These are phyloP conservation scores for Jatropha multifida DNA, from an alignment of 441 rosid species.

Conservation along the genomic window DNA sequence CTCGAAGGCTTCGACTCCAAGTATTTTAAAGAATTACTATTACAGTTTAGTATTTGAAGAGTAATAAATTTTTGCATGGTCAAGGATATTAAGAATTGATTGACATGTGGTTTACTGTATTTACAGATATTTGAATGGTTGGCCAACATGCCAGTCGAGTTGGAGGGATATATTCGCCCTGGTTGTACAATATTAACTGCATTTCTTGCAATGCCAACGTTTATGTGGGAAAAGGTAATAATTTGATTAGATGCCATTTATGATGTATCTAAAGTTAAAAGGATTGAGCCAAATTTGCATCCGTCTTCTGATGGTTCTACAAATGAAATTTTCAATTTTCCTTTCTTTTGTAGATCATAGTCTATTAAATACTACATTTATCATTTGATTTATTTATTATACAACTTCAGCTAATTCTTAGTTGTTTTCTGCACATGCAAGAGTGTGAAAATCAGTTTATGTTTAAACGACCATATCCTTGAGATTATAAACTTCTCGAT, in stretches of 20 bases:
- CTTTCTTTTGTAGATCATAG: not conserved
- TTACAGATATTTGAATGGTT: constrained; percentile 91
- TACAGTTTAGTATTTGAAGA: constrained; percentile 61
- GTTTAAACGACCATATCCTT: not conserved
- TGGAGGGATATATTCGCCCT: constrained; percentile 97
- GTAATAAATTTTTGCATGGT: constrained; percentile 15
- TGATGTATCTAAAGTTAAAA: not conserved
- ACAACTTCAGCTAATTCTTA: not conserved
- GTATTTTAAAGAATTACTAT: constrained; percentile 63
- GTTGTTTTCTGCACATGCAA: constrained; percentile 1
- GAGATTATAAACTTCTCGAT: not conserved
- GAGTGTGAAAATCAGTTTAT: not conserved
- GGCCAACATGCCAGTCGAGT: constrained; percentile 95
- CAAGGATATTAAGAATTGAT: constrained; percentile 30
- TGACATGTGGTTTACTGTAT: constrained; percentile 31
- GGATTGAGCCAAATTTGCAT: not conserved
- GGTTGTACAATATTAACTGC: constrained; percentile 94
- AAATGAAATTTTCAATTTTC: not conserved
- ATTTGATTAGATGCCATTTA: not conserved
- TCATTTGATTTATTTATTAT: not conserved
- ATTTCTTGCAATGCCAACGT: constrained; percentile 83
- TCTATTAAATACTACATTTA: not conserved
- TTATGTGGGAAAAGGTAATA: constrained; percentile 85
- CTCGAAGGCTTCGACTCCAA: constrained; percentile 98
- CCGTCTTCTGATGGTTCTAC: not conserved